Evolutionary conservation across 768 basidiomycete genomes (phyloP).

Genomic region (Wakefieldia striispora): DNA sequence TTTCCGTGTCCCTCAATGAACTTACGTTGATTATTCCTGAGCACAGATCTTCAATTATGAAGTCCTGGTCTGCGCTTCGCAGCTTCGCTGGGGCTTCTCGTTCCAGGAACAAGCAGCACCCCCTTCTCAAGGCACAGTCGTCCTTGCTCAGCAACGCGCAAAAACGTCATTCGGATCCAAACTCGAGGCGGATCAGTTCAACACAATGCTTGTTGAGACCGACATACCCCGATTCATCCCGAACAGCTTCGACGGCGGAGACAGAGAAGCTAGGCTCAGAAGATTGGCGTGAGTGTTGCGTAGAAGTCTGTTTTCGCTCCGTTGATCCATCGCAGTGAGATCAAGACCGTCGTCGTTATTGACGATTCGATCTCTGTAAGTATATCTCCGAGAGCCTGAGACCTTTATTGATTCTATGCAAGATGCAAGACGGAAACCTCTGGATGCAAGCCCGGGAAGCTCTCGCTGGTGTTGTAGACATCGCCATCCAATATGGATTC

Average conservation of each 20-base stretch:
- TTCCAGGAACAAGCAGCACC: slow-evolving; percentile 2
- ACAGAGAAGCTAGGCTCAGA: slow-evolving; percentile 22
- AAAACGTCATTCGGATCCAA: background rate
- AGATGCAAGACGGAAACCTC: slow-evolving; percentile 42
- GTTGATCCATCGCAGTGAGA: slow-evolving; percentile 23
- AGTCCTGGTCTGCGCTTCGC: slow-evolving; percentile 36
- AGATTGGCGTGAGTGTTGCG: slow-evolving; percentile 27
- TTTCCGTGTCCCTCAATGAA: background rate
- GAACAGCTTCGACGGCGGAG: slow-evolving; percentile 5
- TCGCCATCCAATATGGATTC: slow-evolving; percentile 35
- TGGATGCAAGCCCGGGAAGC: slow-evolving; percentile 42
- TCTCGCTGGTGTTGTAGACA: slow-evolving; percentile 39
- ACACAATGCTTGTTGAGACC: slow-evolving; percentile 23
- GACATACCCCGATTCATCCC: slow-evolving; percentile 30
- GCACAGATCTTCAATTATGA: slow-evolving; percentile 32
- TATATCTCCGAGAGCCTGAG: background rate
- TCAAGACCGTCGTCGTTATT: slow-evolving; percentile 42
- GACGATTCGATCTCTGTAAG: slow-evolving; percentile 41
- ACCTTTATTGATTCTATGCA: background rate
- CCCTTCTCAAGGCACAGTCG: slow-evolving; percentile 28
- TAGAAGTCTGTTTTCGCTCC: background rate
- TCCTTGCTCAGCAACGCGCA: slow-evolving; percentile 27
- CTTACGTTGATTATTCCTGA: background rate
- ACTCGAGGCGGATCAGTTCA: slow-evolving; percentile 19
- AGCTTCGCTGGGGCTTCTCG: slow-evolving; percentile 32